Conservation (phyloP, 495 filamentous ascomycete species). For the Melanomma pulvis-pyrius region DNA sequence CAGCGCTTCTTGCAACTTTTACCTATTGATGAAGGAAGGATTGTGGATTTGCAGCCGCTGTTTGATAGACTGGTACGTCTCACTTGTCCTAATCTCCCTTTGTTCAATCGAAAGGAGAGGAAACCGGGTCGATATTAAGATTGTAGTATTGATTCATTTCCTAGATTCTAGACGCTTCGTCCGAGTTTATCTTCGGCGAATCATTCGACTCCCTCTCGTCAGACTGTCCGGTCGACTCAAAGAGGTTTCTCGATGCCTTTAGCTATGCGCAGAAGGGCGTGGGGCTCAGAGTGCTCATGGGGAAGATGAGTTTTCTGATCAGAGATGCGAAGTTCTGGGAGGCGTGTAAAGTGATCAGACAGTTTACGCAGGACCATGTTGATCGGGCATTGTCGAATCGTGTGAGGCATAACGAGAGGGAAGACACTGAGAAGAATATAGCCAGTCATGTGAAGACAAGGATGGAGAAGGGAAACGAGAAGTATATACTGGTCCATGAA, state of each 20-base stretch:
- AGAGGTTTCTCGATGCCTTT: background rate
- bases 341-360: background rate
- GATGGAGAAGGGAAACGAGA: background rate
- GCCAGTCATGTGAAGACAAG: background rate
- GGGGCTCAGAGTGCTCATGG: background rate
- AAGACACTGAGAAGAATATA: too few species aligned
- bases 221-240: background rate
- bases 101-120: background rate
- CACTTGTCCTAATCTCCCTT: too few species aligned
- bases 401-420: background rate
- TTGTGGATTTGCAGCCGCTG: background rate
- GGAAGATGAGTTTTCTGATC: conserved; percentile 3
- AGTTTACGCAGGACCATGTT: conserved; percentile 1
- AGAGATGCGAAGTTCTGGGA: conserved; percentile 1
- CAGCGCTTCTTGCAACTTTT: background rate
- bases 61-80: conserved; percentile 11
- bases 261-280: conserved; percentile 1
- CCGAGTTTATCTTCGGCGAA: conserved; percentile 20
- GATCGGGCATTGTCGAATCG: background rate
- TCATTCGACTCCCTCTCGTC: background rate
- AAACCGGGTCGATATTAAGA: background rate
- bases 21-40: background rate
- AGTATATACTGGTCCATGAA: background rate
- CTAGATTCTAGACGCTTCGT: conserved; percentile 14
- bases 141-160: background rate